phyloP scores from a whole-genome alignment of 2,329 filamentous ascomycete genomes.

The Ceratocystis variospora region DNA sequence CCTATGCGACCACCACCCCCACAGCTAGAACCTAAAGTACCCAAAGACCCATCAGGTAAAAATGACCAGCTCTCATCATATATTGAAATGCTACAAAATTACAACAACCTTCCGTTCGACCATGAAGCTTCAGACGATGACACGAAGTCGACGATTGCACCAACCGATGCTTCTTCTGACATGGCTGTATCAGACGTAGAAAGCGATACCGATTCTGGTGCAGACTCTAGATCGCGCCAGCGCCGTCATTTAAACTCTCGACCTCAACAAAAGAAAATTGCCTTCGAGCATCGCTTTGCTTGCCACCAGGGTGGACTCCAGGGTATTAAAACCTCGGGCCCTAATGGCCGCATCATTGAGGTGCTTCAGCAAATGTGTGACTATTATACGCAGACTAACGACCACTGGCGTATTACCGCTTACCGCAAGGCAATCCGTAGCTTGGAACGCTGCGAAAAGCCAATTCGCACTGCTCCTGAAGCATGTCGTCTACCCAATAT shows the following conservation, averaged over 20 bases:
- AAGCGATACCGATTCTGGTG: background rate
- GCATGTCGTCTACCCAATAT: conserved; percentile 55
- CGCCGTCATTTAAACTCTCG: conserved; percentile 20
- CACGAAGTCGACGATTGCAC: background rate
- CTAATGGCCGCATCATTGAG: conserved; percentile 63
- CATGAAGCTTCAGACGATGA: conserved; percentile 34
- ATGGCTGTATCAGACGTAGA: background rate
- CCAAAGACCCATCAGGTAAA: conserved; percentile 19
- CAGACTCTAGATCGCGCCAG: conserved; percentile 11
- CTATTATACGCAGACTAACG: conserved; percentile 61
- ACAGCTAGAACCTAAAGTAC: background rate
- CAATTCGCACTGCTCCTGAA: conserved; percentile 54
- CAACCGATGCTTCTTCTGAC: background rate
- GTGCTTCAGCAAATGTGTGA: conserved; percentile 65
- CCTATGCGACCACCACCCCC: background rate
- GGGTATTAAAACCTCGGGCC: conserved; percentile 38
- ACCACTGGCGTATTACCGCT: conserved; percentile 60
- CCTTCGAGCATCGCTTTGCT: conserved; percentile 37
- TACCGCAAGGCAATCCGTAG: conserved; percentile 69
- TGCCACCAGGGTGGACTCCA: conserved; percentile 41
- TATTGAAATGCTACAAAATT: conserved; percentile 48
- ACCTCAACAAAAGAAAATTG: conserved; percentile 23
- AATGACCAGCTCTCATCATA: conserved; percentile 48
- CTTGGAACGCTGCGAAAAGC: conserved; percentile 49
- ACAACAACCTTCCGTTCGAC: conserved; percentile 45